Percentiles rank a stretch among this genome's conserved stretches.
Conservation (phyloP, 1,139 yeast genomes). For the Sugiyamaella pinicola region DNA sequence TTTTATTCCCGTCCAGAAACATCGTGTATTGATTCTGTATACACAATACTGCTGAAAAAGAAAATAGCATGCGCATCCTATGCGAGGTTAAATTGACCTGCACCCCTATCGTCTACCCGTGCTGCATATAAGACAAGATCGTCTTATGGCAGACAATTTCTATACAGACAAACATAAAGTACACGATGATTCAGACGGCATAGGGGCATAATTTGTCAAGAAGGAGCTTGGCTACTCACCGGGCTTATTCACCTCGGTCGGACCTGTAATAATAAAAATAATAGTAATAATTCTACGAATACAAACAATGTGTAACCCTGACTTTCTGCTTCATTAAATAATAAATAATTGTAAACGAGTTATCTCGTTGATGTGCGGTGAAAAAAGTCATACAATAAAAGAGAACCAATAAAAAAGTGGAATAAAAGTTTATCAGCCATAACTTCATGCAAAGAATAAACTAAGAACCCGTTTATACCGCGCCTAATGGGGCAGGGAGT, state of each 20-base stretch:
- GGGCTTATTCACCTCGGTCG: no score
- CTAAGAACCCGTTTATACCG: constrained; percentile 1
- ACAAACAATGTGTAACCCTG: no score
- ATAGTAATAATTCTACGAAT: background rate
- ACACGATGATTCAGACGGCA: no score
- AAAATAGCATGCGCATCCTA: background rate
- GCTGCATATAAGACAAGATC: background rate
- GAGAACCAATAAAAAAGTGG: background rate
- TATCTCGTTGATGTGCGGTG: constrained; percentile 14
- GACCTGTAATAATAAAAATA: background rate
- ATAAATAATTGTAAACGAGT: constrained; percentile 14
- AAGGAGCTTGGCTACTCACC: no score
- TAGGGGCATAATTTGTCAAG: no score
- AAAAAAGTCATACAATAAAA: background rate
- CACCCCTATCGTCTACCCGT: background rate
- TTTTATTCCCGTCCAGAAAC: no score
- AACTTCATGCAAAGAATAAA: constrained; percentile 3
- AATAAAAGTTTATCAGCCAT: background rate
- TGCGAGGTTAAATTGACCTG: background rate
- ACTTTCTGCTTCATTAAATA: constrained; percentile 1
- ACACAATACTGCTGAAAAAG: background rate
- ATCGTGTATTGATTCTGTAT: no score
- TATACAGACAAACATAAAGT: no score
- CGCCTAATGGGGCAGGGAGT: constrained; percentile 7
- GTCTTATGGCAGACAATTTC: no score